Percentiles rank a stretch among this genome's conserved stretches.
These are phyloP conservation scores for Entoloma clypeatum DNA, from an alignment of 1,284 basidiomycete genomes.

Conservation along the genomic window DNA sequence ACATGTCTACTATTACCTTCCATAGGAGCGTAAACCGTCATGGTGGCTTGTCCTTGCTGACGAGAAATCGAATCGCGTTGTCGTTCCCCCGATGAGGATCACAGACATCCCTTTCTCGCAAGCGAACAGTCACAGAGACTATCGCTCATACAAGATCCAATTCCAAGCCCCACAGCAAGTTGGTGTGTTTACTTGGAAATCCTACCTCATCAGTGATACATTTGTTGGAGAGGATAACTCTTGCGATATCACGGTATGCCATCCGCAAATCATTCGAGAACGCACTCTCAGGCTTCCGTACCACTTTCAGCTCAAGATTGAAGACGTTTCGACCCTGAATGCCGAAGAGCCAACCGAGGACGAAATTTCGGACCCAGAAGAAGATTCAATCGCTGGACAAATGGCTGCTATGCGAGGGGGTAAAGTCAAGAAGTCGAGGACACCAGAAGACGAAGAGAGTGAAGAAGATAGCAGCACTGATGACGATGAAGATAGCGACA, in stretches of 20 bases:
- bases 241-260: constrained; percentile 65
- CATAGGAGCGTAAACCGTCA: constrained; percentile 75
- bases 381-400: constrained; percentile 94
- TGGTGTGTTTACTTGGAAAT: constrained; percentile 88
- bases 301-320: constrained; percentile 71
- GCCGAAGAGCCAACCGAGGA: constrained; percentile 72
- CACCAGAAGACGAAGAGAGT: constrained; percentile 44
- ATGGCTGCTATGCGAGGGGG: constrained; percentile 97
- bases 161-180: constrained; percentile 92
- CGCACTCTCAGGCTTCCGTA: constrained; percentile 3
- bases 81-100: constrained; percentile 88
- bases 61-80: constrained; percentile 83
- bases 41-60: constrained; percentile 94
- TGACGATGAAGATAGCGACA: constrained; percentile 36
- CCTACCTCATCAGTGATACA: constrained; percentile 84
- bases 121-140: constrained; percentile 56
- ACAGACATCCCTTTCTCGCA: constrained; percentile 74
- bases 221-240: constrained; percentile 81
- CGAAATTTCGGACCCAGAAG: constrained; percentile 94
- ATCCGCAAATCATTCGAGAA: constrained; percentile 6
- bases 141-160: constrained; percentile 84
- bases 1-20: constrained; percentile 5
- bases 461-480: constrained; percentile 41
- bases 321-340: constrained; percentile 59
- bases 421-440: constrained; percentile 66